Evolutionary conservation across 129 eudicot genomes (phyloP).

Genomic region (Mikania micrantha): DNA sequence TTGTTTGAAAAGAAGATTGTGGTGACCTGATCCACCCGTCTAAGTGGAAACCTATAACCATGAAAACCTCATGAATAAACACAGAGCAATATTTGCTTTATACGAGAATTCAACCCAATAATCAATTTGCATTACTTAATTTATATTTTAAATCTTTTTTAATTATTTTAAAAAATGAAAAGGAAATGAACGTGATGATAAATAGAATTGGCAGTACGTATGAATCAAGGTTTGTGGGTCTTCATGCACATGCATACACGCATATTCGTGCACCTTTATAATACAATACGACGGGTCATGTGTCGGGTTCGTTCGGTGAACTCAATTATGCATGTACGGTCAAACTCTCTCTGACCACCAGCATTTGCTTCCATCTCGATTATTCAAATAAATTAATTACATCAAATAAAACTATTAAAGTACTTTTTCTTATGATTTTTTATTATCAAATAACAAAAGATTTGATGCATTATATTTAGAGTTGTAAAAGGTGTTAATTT

Average conservation of each 20-base stretch:
- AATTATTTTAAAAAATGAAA: neutral
- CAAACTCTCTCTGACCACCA: constrained; percentile 10
- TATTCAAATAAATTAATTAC: neutral
- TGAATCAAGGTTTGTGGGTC: constrained; percentile 17
- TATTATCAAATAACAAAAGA: too few species aligned
- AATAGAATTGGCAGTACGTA: neutral
- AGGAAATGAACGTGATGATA: neutral
- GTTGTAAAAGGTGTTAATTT: too few species aligned
- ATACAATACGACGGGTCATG: neutral
- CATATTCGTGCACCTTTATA: constrained; percentile 19
- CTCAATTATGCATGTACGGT: constrained; percentile 11
- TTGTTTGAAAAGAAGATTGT: too few species aligned
- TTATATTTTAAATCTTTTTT: neutral
- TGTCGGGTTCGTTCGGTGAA: constrained; percentile 13
- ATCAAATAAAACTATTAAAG: neutral
- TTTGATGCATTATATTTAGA: too few species aligned
- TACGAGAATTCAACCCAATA: too few species aligned
- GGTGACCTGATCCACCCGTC: too few species aligned
- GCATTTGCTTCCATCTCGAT: constrained; percentile 3
- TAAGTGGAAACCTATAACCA: too few species aligned
- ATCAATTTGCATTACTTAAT: neutral
- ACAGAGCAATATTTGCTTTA: too few species aligned
- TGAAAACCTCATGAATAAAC: too few species aligned
- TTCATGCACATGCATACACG: constrained; percentile 26
- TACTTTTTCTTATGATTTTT: too few species aligned